A percentile compares a stretch with the other conserved stretches of the same genome.
Evolutionary conservation across 1,284 basidiomycete species (phyloP).

Genomic region (Cryptococcus sp.): DNA sequence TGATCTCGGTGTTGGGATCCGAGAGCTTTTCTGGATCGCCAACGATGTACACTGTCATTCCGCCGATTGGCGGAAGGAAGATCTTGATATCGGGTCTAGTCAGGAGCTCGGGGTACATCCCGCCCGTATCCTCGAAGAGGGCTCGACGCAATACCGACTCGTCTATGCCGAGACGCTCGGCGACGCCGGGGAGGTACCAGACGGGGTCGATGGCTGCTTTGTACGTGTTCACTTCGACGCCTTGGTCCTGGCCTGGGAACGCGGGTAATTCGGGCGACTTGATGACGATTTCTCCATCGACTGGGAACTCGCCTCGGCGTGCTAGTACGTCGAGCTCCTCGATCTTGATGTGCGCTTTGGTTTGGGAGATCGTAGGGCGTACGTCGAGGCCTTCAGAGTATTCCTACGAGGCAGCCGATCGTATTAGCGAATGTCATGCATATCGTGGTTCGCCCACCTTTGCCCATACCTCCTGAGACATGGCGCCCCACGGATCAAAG

Average conservation of each 20-base stretch:
- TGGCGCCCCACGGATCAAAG: conserved; percentile 93
- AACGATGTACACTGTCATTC: conserved; percentile 90
- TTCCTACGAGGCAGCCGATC: no score
- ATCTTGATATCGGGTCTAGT: conserved; percentile 90
- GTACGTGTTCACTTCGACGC: conserved; percentile 73
- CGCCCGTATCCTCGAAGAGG: conserved; percentile 87
- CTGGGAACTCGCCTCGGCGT: conserved; percentile 65
- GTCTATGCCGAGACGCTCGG: conserved; percentile 81
- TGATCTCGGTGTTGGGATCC: conserved; percentile 81
- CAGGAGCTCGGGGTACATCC: conserved; percentile 94
- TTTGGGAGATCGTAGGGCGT: conserved; percentile 88
- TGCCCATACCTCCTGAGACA: conserved; percentile 77
- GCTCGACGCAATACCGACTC: conserved; percentile 82
- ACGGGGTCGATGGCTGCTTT: conserved; percentile 83
- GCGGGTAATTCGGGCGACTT: conserved; percentile 53
- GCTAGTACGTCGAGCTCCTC: conserved; percentile 83
- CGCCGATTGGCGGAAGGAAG: conserved; percentile 92
- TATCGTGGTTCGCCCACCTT: conserved; percentile 32
- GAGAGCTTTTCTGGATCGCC: conserved; percentile 76
- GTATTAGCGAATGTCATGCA: no score
- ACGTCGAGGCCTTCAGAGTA: conserved; percentile 72
- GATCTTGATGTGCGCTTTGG: conserved; percentile 61
- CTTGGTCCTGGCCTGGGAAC: conserved; percentile 63
- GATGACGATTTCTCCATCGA: conserved; percentile 85
- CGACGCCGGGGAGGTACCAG: conserved; percentile 94